Base-by-base conservation (phyloP, 202 grass and related monocot genomes). In the Cymbopogon flexuosus region DNA sequence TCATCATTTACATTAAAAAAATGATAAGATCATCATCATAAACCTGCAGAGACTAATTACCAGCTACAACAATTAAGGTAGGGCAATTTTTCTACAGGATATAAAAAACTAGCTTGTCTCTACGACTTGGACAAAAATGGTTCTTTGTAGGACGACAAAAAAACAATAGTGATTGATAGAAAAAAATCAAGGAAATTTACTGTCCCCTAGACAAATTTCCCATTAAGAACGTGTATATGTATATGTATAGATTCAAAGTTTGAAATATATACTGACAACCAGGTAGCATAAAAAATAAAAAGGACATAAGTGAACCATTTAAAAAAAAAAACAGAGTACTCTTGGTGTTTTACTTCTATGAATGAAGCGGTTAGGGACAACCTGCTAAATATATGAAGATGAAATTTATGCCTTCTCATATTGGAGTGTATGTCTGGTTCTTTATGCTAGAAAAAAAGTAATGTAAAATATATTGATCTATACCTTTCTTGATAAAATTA, bases 401-500 rank as follows among this genome's bases (percentile, higher is more conserved):
- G 21, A 65, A 85, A 79, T 16, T 29, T 1, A 21, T 69, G 10
- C 45, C 10, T 72, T 52, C 18, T 72, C 39, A 45, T 31, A n/a
- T 71, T n/a, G 65, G 31, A 85, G 35, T 37, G 18, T 36, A 80
- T 75, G 10, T 6, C 0, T 43, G 3, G 21, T 14, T 67, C 36
- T 40, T 19, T 52, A 62, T 7, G 33, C 8, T 45, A 37, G 33
- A 6, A 39, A 62, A 60, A 60, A 33, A 1, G 10, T 1, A 36
- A 75, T 78, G 3, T 10, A 54, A 30, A 81, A 62, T 72, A 60
- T 49, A 67, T n/a, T 5, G 11, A 41, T 73, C 0, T 0, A 18
- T 63, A 93, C 91, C 88, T 91, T 90, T 90, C 75, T 89, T 87
- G 76, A 93, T 91, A 81, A 89, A 86, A 81, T 84, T 90, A 72